phyloP scores from a whole-genome alignment of 2,329 filamentous ascomycete species.

The Sporothrix brunneoviolacea region DNA sequence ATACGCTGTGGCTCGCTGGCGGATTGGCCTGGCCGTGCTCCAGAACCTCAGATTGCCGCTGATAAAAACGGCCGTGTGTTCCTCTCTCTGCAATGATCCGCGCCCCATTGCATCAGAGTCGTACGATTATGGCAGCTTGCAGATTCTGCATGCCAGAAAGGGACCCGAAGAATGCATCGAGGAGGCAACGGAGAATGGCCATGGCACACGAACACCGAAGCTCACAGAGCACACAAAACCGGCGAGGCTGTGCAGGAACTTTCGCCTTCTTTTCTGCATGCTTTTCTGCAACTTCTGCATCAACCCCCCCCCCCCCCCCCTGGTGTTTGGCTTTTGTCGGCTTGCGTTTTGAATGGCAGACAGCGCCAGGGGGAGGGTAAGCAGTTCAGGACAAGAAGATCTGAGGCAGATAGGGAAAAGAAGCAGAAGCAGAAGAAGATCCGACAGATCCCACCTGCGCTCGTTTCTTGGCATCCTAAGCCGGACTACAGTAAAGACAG shows the following conservation, averaged over 20 bases:
- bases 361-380: too few species aligned
- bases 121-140: slow-evolving; percentile 10
- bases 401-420: neutral
- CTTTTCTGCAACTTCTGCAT: neutral
- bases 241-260: too few species aligned
- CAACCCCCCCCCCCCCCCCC: neutral
- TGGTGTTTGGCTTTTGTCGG: neutral
- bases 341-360: neutral
- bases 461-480: neutral
- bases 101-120: slow-evolving; percentile 16
- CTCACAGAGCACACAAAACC: too few species aligned
- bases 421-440: neutral
- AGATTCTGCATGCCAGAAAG: neutral
- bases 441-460: neutral
- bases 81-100: slow-evolving; percentile 3
- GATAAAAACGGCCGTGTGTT: slow-evolving; percentile 1
- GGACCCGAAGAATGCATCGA: too few species aligned
- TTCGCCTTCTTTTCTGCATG: neutral
- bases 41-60: neutral
- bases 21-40: neutral
- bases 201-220: too few species aligned
- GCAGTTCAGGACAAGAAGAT: neutral
- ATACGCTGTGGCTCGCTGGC: too few species aligned
- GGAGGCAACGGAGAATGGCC: too few species aligned
- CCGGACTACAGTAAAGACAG: neutral